phyloP scores from a whole-genome alignment of 108 stramenopile genomes.

The Cyclotella choctawhatcheeana region DNA sequence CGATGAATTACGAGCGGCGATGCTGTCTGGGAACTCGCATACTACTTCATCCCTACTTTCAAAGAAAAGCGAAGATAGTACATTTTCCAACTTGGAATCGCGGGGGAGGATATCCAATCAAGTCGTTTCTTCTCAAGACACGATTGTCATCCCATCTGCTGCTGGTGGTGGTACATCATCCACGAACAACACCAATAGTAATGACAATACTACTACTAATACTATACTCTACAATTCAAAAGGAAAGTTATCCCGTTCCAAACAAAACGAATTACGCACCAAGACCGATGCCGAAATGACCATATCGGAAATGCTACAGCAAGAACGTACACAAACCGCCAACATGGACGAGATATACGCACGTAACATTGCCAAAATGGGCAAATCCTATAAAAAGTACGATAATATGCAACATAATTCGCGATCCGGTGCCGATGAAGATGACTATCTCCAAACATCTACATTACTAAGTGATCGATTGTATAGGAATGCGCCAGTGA shows the following conservation, averaged over 20 bases:
- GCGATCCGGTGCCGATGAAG: constrained; percentile 56
- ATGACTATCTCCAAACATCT: constrained; percentile 37
- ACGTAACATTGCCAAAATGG: constrained; percentile 64
- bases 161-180: constrained; percentile 9
- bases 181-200: background rate
- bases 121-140: background rate
- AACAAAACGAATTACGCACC: constrained; percentile 20
- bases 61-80: background rate
- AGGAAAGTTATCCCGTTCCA: constrained; percentile 35
- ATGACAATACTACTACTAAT: constrained; percentile 6
- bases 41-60: background rate
- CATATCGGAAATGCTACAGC: constrained; percentile 54
- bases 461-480: constrained; percentile 29
- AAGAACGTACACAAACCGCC: constrained; percentile 34
- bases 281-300: constrained; percentile 62
- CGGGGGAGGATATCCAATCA: constrained; percentile 38
- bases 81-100: constrained; percentile 15
- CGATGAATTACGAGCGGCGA: constrained; percentile 48
- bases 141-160: too few species aligned
- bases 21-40: constrained; percentile 25
- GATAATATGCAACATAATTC: constrained; percentile 25
- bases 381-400: constrained; percentile 54
- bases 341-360: constrained; percentile 73
- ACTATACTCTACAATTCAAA: constrained; percentile 24
- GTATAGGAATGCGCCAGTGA: constrained; percentile 11